phyloP scores from a whole-genome alignment of 768 basidiomycete species.

The Termitomyces sp. region DNA sequence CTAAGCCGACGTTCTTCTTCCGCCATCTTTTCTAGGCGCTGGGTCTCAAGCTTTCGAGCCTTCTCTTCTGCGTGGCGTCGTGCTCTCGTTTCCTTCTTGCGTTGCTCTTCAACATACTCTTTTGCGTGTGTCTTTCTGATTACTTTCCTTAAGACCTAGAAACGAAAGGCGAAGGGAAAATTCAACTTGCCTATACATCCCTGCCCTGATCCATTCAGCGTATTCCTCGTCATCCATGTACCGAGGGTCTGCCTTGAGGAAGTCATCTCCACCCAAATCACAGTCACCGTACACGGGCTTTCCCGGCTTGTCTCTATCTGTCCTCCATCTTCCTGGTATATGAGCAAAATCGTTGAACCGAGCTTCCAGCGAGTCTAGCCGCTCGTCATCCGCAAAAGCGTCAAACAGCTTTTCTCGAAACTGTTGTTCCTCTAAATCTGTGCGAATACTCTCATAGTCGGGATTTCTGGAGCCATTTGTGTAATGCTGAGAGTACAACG shows the following conservation, averaged over 20 bases:
- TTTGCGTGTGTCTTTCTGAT: conserved; percentile 63
- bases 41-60: conserved; percentile 49
- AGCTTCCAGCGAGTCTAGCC: conserved; percentile 59
- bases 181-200: conserved; percentile 69
- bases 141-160: background rate
- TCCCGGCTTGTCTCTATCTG: conserved; percentile 20
- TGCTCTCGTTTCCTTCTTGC: conserved; percentile 47
- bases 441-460: conserved; percentile 46
- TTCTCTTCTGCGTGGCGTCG: conserved; percentile 53
- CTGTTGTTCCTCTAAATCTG: conserved; percentile 56
- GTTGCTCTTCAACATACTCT: conserved; percentile 61
- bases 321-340: conserved; percentile 68
- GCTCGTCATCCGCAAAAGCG: conserved; percentile 70
- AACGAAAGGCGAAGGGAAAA: background rate
- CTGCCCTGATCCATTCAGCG: conserved; percentile 78
- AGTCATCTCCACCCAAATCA: conserved; percentile 26
- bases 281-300: conserved; percentile 16
- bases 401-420: conserved; percentile 75
- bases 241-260: conserved; percentile 39
- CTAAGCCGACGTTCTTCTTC: conserved; percentile 49
- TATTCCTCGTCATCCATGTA: conserved; percentile 86
- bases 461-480: conserved; percentile 13
- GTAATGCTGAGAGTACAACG: conserved; percentile 18
- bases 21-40: conserved; percentile 43
- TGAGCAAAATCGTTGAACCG: conserved; percentile 66